Evolutionary conservation across 176 grass and related monocot genomes (phyloP).

Genomic region (Juncus effusus): DNA sequence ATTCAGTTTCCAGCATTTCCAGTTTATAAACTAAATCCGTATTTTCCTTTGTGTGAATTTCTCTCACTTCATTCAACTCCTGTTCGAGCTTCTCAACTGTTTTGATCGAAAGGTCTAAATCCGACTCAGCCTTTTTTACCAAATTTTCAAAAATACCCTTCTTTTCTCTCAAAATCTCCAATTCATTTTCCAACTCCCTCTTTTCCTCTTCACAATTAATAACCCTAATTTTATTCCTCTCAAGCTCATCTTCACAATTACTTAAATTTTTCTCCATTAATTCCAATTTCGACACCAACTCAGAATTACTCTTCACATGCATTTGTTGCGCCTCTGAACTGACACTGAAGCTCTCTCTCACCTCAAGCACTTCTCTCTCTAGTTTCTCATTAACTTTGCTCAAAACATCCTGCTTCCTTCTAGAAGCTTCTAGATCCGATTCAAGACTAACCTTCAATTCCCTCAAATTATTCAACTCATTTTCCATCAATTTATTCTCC

Average conservation of each 20-base stretch:
- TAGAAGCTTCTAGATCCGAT: conserved; percentile 27
- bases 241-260: conserved; percentile 15
- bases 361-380: conserved; percentile 17
- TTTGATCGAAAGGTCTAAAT: conserved; percentile 12
- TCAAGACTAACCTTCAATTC: conserved; percentile 11
- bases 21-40: conserved; percentile 17
- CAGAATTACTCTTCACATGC: conserved; percentile 39
- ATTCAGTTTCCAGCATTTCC: background rate
- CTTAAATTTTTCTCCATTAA: conserved; percentile 4
- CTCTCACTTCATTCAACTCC: conserved; percentile 20
- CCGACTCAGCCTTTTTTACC: conserved; percentile 20
- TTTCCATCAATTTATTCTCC: conserved; percentile 36
- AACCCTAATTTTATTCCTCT: conserved; percentile 22
- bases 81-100: conserved; percentile 24
- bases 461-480: conserved; percentile 21
- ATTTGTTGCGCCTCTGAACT: conserved; percentile 23
- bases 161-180: conserved; percentile 36
- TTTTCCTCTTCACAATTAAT: conserved; percentile 37
- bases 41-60: conserved; percentile 1
- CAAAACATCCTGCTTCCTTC: conserved; percentile 15
- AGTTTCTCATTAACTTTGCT: background rate
- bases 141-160: conserved; percentile 17
- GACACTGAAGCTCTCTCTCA: conserved; percentile 19
- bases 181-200: conserved; percentile 56
- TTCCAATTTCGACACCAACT: conserved; percentile 21